These are phyloP conservation scores for Mortierella antarctica DNA, from an alignment of 192 early-diverging fungal genomes.

Conservation along the genomic window DNA sequence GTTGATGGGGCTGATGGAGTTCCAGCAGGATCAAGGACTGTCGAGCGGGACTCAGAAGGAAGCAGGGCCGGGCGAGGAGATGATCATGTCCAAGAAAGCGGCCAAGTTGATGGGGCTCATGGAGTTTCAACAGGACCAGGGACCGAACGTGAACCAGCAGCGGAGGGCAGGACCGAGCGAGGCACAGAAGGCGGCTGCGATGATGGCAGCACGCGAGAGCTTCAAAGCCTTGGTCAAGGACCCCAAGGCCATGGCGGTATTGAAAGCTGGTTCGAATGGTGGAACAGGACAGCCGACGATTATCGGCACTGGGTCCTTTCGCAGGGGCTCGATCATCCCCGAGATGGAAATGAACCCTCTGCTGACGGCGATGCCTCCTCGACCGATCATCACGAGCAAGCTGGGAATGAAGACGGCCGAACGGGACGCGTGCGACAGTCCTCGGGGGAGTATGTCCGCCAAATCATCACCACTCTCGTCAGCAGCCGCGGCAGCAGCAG, in stretches of 20 bases:
- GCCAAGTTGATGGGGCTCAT: no score
- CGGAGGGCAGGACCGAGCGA: slow-evolving; percentile 24
- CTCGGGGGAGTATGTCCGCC: slow-evolving; percentile 33
- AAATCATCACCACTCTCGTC: slow-evolving; percentile 12
- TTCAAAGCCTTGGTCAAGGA: slow-evolving; percentile 37
- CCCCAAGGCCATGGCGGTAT: slow-evolving; percentile 18
- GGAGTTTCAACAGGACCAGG: background rate
- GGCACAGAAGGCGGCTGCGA: slow-evolving; percentile 36
- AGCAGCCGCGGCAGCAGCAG: background rate
- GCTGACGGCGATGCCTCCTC: background rate
- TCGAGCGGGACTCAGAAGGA: no score
- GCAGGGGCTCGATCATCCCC: slow-evolving; percentile 10
- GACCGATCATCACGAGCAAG: slow-evolving; percentile 20
- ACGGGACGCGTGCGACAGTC: slow-evolving; percentile 7
- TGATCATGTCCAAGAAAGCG: no score
- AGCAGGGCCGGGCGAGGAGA: no score
- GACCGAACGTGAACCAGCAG: no score
- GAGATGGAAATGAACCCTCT: background rate
- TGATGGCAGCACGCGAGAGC: slow-evolving; percentile 30
- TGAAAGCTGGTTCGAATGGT: slow-evolving; percentile 8
- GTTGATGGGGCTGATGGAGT: background rate
- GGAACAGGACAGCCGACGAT: slow-evolving; percentile 11
- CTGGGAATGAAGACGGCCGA: background rate
- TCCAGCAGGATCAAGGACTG: no score
- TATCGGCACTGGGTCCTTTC: slow-evolving; percentile 33